These are phyloP conservation scores for Chamaecrista fasciculata DNA, from an alignment of 306 rosid species.

Conservation along the genomic window DNA sequence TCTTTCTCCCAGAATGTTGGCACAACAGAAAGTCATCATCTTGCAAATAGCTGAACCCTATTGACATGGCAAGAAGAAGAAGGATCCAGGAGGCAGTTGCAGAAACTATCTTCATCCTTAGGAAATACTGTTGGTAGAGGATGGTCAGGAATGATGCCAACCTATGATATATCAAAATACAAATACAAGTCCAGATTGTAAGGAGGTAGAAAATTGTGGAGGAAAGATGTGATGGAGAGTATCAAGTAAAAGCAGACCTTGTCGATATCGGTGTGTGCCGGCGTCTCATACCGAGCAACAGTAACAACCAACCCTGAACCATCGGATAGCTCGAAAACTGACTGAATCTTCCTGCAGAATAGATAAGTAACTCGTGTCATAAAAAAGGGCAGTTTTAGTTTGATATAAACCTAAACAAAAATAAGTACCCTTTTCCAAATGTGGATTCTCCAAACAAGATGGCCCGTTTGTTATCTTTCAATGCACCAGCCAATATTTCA, in stretches of 20 bases:
- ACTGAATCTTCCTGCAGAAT: slow-evolving; percentile 83
- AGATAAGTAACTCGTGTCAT: slow-evolving; percentile 28
- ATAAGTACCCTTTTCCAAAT: slow-evolving; percentile 83
- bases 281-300: slow-evolving; percentile 93
- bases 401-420: slow-evolving; percentile 21
- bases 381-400: neutral
- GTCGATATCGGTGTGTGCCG: slow-evolving; percentile 83
- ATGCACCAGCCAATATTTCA: slow-evolving; percentile 93
- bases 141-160: slow-evolving; percentile 93
- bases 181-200: slow-evolving; percentile 2
- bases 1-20: slow-evolving; percentile 18
- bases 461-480: slow-evolving; percentile 95
- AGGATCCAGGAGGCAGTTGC: slow-evolving; percentile 85
- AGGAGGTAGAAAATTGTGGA: neutral
- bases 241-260: slow-evolving; percentile 50
- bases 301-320: slow-evolving; percentile 96
- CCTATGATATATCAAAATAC: too few relatives aligned
- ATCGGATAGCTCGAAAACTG: slow-evolving; percentile 89
- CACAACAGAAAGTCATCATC: slow-evolving; percentile 32
- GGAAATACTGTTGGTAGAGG: slow-evolving; percentile 83
- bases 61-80: slow-evolving; percentile 75
- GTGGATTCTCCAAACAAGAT: slow-evolving; percentile 91
- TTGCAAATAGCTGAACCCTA: slow-evolving; percentile 64
- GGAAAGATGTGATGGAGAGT: slow-evolving; percentile 5
- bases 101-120: slow-evolving; percentile 76